A percentile compares a stretch with the other conserved stretches of the same genome.
Evolutionary conservation across 2,329 filamentous ascomycete species (phyloP).

Genomic region (Colletotrichum costaricense): DNA sequence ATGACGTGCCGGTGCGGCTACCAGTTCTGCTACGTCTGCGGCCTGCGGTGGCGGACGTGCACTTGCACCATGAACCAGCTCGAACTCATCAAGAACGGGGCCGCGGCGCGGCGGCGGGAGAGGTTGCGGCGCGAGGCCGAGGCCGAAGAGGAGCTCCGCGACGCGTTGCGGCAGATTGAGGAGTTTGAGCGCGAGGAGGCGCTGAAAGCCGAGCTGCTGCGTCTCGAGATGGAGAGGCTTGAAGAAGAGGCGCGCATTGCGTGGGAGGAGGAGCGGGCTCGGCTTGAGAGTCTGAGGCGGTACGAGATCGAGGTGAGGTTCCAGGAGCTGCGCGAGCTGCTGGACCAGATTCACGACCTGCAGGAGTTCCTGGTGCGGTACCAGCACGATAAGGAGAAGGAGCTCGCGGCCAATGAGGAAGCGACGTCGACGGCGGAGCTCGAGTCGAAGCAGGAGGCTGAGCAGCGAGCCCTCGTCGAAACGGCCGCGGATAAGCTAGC

Average conservation of each 20-base stretch:
- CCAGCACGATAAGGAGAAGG: conserved; percentile 51
- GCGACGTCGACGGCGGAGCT: conserved; percentile 44
- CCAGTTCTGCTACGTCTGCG: conserved; percentile 88
- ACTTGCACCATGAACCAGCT: conserved; percentile 67
- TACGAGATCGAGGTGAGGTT: conserved; percentile 53
- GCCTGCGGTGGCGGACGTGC: conserved; percentile 78
- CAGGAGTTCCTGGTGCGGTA: conserved; percentile 53
- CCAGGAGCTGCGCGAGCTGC: conserved; percentile 45
- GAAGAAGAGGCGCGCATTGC: conserved; percentile 50
- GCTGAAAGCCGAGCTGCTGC: conserved; percentile 51
- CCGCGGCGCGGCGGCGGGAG: conserved; percentile 46
- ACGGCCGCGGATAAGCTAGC: conserved; percentile 44
- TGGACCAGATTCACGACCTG: conserved; percentile 54
- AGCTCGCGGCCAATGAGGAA: conserved; percentile 40
- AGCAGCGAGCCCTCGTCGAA: conserved; percentile 44
- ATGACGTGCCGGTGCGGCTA: conserved; percentile 87
- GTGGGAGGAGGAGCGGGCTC: conserved; percentile 51
- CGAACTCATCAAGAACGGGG: conserved; percentile 49
- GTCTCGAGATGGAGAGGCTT: conserved; percentile 49
- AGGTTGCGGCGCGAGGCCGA: conserved; percentile 46
- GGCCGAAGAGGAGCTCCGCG: conserved; percentile 48
- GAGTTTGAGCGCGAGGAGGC: conserved; percentile 61
- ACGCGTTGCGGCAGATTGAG: conserved; percentile 54
- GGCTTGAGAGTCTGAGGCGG: conserved; percentile 54
- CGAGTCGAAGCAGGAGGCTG: conserved; percentile 45